A percentile compares a stretch with the other conserved stretches of the same genome.
Evolutionary conservation across 441 rosid genomes (phyloP).

Genomic region (Gossypium laxum): DNA sequence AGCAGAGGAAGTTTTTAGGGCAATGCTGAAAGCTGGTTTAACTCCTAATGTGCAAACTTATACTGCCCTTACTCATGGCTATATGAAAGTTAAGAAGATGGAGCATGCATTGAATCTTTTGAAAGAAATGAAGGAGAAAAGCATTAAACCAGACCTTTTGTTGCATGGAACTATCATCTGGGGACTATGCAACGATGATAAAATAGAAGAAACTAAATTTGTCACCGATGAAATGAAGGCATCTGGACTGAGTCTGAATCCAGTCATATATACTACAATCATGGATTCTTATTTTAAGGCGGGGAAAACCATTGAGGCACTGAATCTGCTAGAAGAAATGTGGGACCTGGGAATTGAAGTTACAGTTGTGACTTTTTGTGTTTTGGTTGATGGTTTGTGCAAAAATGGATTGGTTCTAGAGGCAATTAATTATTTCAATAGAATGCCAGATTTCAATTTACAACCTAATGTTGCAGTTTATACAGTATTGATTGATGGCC

Average conservation of each 20-base stretch:
- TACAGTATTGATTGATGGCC: slow-evolving; percentile 62
- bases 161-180: slow-evolving; percentile 55
- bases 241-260: slow-evolving; percentile 33
- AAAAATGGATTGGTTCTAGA: slow-evolving; percentile 46
- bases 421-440: slow-evolving; percentile 40
- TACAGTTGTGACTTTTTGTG: slow-evolving; percentile 58
- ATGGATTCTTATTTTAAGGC: slow-evolving; percentile 60
- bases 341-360: slow-evolving; percentile 32
- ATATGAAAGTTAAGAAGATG: slow-evolving; percentile 42
- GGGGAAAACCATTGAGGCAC: slow-evolving; percentile 36
- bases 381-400: slow-evolving; percentile 61
- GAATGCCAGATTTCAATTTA: slow-evolving; percentile 38
- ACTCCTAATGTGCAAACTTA: slow-evolving; percentile 46
- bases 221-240: slow-evolving; percentile 48
- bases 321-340: slow-evolving; percentile 43
- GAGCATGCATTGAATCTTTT: slow-evolving; percentile 39
- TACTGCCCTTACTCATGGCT: slow-evolving; percentile 54
- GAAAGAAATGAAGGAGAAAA: slow-evolving; percentile 41
- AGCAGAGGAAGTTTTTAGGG: slow-evolving; percentile 49
- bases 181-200: slow-evolving; percentile 50
- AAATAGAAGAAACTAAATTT: slow-evolving; percentile 39
- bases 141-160: slow-evolving; percentile 40
- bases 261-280: slow-evolving; percentile 43
- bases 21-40: slow-evolving; percentile 36
- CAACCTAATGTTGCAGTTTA: slow-evolving; percentile 50